Conservation (phyloP, 129 eudicot species). For the Tagetes patula region DNA sequence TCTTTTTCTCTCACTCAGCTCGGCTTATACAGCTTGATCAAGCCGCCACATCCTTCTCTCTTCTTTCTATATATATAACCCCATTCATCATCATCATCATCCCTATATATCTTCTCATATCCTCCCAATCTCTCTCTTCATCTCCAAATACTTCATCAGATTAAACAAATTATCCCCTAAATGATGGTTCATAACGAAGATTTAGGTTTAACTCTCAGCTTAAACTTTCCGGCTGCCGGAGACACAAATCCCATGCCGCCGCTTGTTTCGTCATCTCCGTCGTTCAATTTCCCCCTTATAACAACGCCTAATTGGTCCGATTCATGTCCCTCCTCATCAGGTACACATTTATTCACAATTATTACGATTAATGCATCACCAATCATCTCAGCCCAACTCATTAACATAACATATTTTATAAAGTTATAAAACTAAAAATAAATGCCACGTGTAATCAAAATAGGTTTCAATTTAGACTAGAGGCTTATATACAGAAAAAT, state of each 20-base stretch:
- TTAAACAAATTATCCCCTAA: background rate
- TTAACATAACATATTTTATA: too few relatives aligned
- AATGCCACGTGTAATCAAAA: too few relatives aligned
- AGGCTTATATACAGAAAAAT: too few relatives aligned
- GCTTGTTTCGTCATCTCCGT: slow-evolving; percentile 14
- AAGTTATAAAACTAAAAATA: too few relatives aligned
- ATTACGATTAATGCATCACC: too few relatives aligned
- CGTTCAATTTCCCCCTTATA: slow-evolving; percentile 36
- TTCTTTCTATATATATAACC: slow-evolving; percentile 36
- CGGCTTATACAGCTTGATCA: slow-evolving; percentile 37
- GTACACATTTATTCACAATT: slow-evolving; percentile 18
- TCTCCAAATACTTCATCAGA: background rate
- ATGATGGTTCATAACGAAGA: slow-evolving; percentile 58
- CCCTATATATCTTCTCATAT: slow-evolving; percentile 14
- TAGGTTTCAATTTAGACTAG: too few relatives aligned
- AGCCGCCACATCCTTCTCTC: slow-evolving; percentile 25
- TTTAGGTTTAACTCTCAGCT: slow-evolving; percentile 63
- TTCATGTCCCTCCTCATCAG: slow-evolving; percentile 41
- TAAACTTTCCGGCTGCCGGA: slow-evolving; percentile 38
- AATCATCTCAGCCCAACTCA: too few relatives aligned
- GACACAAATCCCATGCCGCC: slow-evolving; percentile 16
- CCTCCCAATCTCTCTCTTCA: slow-evolving; percentile 18
- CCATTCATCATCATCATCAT: slow-evolving; percentile 26
- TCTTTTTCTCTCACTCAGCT: slow-evolving; percentile 23
- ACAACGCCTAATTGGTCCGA: slow-evolving; percentile 42